Conservation (phyloP, 2,329 filamentous ascomycete species). For the Shiraia sp. region DNA sequence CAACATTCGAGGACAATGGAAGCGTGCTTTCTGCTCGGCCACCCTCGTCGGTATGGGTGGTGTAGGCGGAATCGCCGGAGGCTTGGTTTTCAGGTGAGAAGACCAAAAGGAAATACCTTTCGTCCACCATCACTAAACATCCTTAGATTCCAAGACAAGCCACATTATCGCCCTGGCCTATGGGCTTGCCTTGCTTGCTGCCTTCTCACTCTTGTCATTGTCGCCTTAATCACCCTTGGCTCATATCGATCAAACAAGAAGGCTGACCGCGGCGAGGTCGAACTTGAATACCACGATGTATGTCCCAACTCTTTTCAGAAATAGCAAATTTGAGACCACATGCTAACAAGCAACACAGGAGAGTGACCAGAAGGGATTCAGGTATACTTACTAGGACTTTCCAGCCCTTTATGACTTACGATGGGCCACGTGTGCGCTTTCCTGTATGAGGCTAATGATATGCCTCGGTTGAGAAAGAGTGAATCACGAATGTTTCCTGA, state of each 20-base stretch:
- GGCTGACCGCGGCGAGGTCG: conserved; percentile 47
- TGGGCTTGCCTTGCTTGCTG: conserved; percentile 46
- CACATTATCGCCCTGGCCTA: conserved; percentile 41
- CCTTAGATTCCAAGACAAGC: conserved; percentile 39
- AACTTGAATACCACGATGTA: conserved; percentile 46
- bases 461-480: no score
- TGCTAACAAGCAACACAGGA: conserved; percentile 26
- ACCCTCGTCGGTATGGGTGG: conserved; percentile 77
- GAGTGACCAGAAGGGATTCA: conserved; percentile 39
- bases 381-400: conserved; percentile 32
- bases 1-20: conserved; percentile 88
- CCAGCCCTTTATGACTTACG: no score
- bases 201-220: conserved; percentile 41
- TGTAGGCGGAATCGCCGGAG: conserved; percentile 76
- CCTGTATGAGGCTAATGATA: no score
- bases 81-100: conserved; percentile 66
- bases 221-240: conserved; percentile 34
- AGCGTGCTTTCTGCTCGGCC: conserved; percentile 77
- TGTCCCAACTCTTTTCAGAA: no score
- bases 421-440: no score
- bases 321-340: neutral
- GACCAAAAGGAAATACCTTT: neutral
- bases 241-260: conserved; percentile 44
- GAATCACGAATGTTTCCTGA: no score
- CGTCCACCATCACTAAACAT: conserved; percentile 1